A percentile compares a stretch with the other conserved stretches of the same genome.
These are phyloP conservation scores for Globisporangium iwayamae DNA, from an alignment of 352 stramenopile species.

Conservation along the genomic window DNA sequence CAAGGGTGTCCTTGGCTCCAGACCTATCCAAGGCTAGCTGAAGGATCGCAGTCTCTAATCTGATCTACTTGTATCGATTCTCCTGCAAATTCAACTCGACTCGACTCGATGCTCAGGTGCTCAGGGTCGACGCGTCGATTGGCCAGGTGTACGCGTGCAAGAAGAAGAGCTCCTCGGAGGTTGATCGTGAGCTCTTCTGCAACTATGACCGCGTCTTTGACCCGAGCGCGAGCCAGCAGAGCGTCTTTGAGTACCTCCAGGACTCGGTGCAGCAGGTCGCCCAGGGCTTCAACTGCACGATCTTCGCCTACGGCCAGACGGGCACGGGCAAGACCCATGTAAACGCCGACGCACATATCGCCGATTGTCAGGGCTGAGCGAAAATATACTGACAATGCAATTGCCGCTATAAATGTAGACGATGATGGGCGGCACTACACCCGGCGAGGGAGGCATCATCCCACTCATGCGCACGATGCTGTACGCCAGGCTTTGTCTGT, in stretches of 20 bases:
- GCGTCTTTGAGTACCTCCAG: conserved; percentile 73
- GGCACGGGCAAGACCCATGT: conserved; percentile 82
- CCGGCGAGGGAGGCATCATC: too few relatives aligned
- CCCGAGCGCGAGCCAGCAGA: conserved; percentile 46
- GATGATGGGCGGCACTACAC: too few relatives aligned
- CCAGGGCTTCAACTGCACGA: conserved; percentile 88
- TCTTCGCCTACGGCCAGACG: conserved; percentile 91
- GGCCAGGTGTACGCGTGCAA: conserved; percentile 48
- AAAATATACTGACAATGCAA: too few relatives aligned
- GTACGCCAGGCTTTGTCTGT: conserved; percentile 18
- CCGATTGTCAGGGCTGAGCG: too few relatives aligned
- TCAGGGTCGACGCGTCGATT: conserved; percentile 33
- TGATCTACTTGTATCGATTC: neutral
- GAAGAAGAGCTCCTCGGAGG: conserved; percentile 35
- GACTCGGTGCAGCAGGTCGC: conserved; percentile 75
- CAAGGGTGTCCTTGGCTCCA: neutral
- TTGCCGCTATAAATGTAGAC: too few relatives aligned
- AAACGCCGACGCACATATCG: too few relatives aligned
- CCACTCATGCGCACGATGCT: conserved; percentile 68
- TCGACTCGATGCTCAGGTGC: neutral
- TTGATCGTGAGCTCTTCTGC: conserved; percentile 48
- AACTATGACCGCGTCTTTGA: conserved; percentile 78
- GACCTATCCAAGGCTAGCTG: neutral
- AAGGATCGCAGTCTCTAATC: neutral
- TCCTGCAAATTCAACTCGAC: too few relatives aligned